Evolutionary conservation across 1,139 yeast species (phyloP), one percentile per base, ranked within the genome.

Genomic region (Pichia sp.): DNA sequence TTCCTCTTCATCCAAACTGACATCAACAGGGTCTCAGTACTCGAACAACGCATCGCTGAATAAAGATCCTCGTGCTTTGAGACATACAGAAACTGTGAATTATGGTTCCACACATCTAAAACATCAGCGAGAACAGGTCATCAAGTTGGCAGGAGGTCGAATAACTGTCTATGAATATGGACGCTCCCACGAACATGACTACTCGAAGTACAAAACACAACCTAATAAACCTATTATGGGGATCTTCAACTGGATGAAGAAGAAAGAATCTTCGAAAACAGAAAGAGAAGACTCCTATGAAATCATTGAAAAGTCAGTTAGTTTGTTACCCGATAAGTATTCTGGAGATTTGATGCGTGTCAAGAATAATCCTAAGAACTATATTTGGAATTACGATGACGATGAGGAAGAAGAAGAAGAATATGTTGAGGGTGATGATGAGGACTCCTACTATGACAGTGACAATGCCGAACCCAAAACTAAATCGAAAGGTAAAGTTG

Each of bases 51-150:
- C 40, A 36, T 13, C 40, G 15, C 13, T 36, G 40, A 36, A 15
- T 13, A 36, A 36, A 36, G 40, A 36, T 36, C 40, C 40, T 36
- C 52, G 54, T 13, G 30, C 45, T 6, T 47, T 67, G 41, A 63
- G 60, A 47, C 69, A 66, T 55, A 53, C 69, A 2, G 63, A 62
- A 42, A 59, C 69, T 54, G 82, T 83, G 70, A 82, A 90, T 75
- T 89, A 96, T 23, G 84, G 97, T 72, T 87, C 84, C 68, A 90
- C 97, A 34, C 96, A 64, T 46, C 40, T 60, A 16, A 56, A 57
- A 85, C 52, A 58, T 30, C 64, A 65, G 48, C 55, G 63, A 41
- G 66, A 60, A 41, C 60, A 59, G 44, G 48, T 59, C 7, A 51
- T 64, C 45, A 62, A 61, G 47, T 50, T 64, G 29, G 62, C 61